Percentiles rank a stretch among this genome's conserved stretches.
Conservation (phyloP, 2,329 filamentous ascomycete species). For the Fusarium beomiforme region DNA sequence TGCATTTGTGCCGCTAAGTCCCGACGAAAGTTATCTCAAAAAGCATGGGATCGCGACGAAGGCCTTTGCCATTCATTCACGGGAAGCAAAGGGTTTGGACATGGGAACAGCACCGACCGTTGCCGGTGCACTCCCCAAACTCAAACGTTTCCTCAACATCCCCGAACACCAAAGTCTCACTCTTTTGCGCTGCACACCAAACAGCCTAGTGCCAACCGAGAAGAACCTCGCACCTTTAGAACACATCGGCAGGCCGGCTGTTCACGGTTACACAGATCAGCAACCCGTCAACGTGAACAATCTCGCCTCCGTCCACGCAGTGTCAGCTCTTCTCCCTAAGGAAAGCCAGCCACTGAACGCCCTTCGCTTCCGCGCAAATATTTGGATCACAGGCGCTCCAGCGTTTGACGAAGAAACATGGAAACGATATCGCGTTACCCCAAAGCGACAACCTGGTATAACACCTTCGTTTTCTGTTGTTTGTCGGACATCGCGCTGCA, state of each 20-base stretch:
- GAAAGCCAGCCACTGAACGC: slow-evolving; percentile 34
- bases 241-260: slow-evolving; percentile 20
- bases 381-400: slow-evolving; percentile 27
- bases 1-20: slow-evolving; percentile 1
- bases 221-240: slow-evolving; percentile 25
- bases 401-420: slow-evolving; percentile 30
- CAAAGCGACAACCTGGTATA: background rate
- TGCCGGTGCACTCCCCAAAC: background rate
- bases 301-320: slow-evolving; percentile 25
- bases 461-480: slow-evolving; percentile 22
- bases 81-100: slow-evolving; percentile 22
- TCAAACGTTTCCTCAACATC: slow-evolving; percentile 26
- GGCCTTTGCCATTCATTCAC: slow-evolving; percentile 16
- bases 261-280: slow-evolving; percentile 36
- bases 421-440: slow-evolving; percentile 21
- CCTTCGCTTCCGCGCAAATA: slow-evolving; percentile 31
- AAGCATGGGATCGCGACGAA: background rate
- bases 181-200: slow-evolving; percentile 8
- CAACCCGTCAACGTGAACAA: slow-evolving; percentile 33
- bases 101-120: slow-evolving; percentile 5
- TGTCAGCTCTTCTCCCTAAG: slow-evolving; percentile 9
- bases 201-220: slow-evolving; percentile 19
- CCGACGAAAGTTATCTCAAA: background rate
- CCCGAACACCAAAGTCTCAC: slow-evolving; percentile 17
- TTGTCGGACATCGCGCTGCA: slow-evolving; percentile 33